Percentiles rank a stretch among this genome's conserved stretches.
Conservation (phyloP, 1,139 yeast genomes). For the Wickerhamiella infanticola region DNA sequence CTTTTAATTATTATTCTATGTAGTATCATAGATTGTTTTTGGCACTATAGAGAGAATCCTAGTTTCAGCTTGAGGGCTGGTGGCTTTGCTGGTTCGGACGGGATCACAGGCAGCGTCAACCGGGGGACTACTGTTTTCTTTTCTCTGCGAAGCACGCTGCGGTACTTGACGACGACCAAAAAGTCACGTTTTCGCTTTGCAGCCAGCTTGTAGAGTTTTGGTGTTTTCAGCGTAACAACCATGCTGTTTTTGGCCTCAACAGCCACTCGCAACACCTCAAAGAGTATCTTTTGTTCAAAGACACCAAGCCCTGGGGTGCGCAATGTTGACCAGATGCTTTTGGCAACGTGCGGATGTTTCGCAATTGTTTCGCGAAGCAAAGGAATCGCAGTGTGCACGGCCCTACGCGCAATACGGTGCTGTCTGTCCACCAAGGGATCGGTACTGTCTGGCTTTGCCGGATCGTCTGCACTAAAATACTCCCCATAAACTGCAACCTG, state of each 20-base stretch:
- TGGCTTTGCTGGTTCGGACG: neutral
- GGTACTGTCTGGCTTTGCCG: slow-evolving; percentile 10
- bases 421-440: slow-evolving; percentile 33
- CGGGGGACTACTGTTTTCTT: slow-evolving; percentile 4
- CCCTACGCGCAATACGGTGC: slow-evolving; percentile 28
- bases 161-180: slow-evolving; percentile 14
- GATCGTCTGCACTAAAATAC: slow-evolving; percentile 1
- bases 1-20: too few species aligned
- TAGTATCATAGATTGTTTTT: too few species aligned
- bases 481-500: slow-evolving; percentile 53
- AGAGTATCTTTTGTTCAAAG: slow-evolving; percentile 44
- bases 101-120: neutral
- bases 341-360: slow-evolving; percentile 44
- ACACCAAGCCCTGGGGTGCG: slow-evolving; percentile 38
- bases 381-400: slow-evolving; percentile 49
- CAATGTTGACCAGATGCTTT: slow-evolving; percentile 53
- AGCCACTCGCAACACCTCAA: slow-evolving; percentile 50
- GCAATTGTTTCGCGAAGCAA: slow-evolving; percentile 50
- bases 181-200: slow-evolving; percentile 29
- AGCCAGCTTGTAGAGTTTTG: slow-evolving; percentile 50
- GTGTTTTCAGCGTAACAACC: slow-evolving; percentile 46
- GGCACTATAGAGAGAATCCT: neutral
- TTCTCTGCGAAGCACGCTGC: slow-evolving; percentile 8
- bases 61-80: slow-evolving; percentile 2
- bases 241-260: slow-evolving; percentile 50